These are phyloP conservation scores for Suillus decipiens DNA, from an alignment of 768 basidiomycete species.

Conservation along the genomic window DNA sequence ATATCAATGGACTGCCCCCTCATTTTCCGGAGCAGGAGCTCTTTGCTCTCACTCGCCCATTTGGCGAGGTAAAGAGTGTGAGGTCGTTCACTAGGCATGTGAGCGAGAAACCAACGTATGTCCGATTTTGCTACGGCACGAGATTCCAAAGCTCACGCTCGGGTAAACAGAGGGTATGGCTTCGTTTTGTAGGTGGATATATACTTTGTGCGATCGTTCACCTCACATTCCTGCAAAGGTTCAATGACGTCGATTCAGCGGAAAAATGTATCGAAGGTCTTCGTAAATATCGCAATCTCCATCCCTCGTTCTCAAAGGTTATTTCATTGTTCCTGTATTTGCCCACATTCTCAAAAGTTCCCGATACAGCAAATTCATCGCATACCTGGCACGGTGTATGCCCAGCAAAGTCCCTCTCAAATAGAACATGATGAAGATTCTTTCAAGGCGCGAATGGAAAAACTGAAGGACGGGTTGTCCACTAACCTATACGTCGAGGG, in stretches of 20 bases:
- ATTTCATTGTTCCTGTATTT: background rate
- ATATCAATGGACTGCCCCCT: conserved; percentile 86
- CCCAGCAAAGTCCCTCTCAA: conserved; percentile 34
- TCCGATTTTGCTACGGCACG: conserved; percentile 22
- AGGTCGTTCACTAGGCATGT: conserved; percentile 84
- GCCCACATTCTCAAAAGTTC: conserved; percentile 10
- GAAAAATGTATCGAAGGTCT: conserved; percentile 74
- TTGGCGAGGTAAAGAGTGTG: conserved; percentile 74
- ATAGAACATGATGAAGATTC: conserved; percentile 38
- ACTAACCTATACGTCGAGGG: conserved; percentile 86
- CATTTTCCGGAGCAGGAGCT: conserved; percentile 82
- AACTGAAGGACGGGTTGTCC: conserved; percentile 60
- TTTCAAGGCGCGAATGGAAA: conserved; percentile 83
- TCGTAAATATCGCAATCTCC: conserved; percentile 72
- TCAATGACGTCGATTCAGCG: conserved; percentile 64
- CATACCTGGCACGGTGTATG: conserved; percentile 74
- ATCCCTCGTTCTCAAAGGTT: conserved; percentile 88
- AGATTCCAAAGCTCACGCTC: conserved; percentile 12
- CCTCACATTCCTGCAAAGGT: conserved; percentile 43
- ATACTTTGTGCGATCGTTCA: conserved; percentile 10
- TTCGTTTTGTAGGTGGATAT: conserved; percentile 67
- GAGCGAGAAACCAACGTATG: conserved; percentile 62
- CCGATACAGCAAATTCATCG: conserved; percentile 64
- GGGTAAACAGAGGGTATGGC: conserved; percentile 62
- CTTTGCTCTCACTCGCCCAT: conserved; percentile 69